Base-by-base conservation (phyloP, 495 filamentous ascomycete genomes). In the Neurospora terricola region DNA sequence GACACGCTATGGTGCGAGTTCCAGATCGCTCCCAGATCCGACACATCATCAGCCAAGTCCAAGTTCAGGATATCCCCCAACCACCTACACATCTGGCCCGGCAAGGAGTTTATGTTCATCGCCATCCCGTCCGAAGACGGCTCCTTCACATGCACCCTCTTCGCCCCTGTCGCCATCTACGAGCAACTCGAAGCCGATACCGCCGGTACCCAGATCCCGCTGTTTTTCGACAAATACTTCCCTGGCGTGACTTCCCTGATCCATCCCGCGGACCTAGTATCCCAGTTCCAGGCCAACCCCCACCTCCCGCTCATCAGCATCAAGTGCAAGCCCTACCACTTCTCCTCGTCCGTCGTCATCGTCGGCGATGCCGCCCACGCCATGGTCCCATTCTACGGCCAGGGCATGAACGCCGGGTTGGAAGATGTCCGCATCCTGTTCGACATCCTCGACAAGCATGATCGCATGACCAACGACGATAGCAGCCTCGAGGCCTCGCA, bases 1-100 rank as follows among this genome's bases (percentile, higher is more conserved):
- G 94, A 97, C 80, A 95, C 95, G 0, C 83, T 98, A 10, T 99
- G 96, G 96, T 97, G 96, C 83, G 96, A 99, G 76, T 97, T 98
- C 79, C 90, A 89, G 54, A 95, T 99, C 73, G 84, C 87, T 2
- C 78, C 84, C 4, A 79, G 76, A 40, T 73, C 75, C 12, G 71
- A 78, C 16, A 74, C 18, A 8, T 43, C 42, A 27, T 54, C 45
- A 27, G 21, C 82, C 27, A 83, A 85, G 12, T 86, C 87, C 37
- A 87, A 84, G 74, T 99, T 94, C 79, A 84, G 84, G 38, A 92
- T 98, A 71, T 93, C 92, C 0, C 93, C 93, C 18, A 92, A 97
- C 79, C 93, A 98, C 77, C 87, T 99, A 2, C 96, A 99, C 80
- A 99, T 99, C 82, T 99, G 96, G 96, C 96, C 96, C 1, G 93